Base-by-base conservation (phyloP, 192 early-diverging fungal genomes). In the Umbelopsis ramanniana region DNA sequence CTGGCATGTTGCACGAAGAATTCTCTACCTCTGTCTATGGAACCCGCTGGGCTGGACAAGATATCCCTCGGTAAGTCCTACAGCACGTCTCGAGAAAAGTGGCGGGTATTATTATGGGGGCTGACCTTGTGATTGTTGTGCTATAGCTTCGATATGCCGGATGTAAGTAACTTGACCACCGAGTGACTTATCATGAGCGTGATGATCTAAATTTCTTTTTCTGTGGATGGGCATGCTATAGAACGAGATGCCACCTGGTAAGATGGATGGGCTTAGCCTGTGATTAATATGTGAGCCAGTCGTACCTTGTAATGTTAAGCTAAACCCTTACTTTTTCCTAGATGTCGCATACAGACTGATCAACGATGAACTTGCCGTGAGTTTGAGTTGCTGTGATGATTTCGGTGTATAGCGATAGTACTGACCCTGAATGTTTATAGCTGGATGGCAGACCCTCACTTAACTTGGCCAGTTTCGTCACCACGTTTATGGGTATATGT, bases 391-490 rank as follows among this genome's bases (percentile, higher is more conserved):
- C 29, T 29, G 3, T 29, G 29, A 29, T 29, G 29, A 29, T 29
- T 29, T 29, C 29, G 29, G 29, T 29, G 29, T 29, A 29, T 1
- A 29, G 29, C 29, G 29, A 29, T 29, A 29, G 29, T 1, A 29
- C 29, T 29, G 29, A 29, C 29, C 29, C 29, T 29, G 29, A 29
- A 3, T 29, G 29, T 29, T 29, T 85, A 17, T 79, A 88, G 79
- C 82, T 94, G 46, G 94, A 95, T 70, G 91, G 92, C 48, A 89
- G 90, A 50, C 94, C 94, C 46, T 81, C 81, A 55, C 82, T 91
- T 69, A 94, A 93, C 83, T 81, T 92, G 72, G 92, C 92, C 1
- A 87, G 88, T 37, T 94, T 91, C 78, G 92, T 95, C 26, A 92
- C 91, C 6, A 76, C 73, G 35, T 77, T 66, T 54, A 74, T 77